Evolutionary conservation across 75 land plant genomes (phyloP), one percentile per base, ranked within the genome.

Genomic region (Ceratopteris richardii): DNA sequence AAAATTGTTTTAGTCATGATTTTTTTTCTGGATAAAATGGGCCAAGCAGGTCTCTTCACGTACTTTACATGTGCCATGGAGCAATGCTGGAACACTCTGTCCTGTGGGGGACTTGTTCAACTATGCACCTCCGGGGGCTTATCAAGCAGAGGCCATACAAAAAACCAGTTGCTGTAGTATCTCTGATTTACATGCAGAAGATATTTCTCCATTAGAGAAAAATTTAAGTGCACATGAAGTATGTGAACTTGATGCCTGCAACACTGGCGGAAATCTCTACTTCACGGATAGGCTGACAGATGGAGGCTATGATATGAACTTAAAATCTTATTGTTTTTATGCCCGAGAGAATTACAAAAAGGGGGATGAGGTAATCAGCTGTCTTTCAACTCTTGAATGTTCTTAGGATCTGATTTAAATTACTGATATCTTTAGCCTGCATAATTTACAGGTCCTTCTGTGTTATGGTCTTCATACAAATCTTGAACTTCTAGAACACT

Each of bases 21-120:
- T n/a, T n/a, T n/a, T n/a, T n/a, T n/a, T n/a, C n/a, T n/a, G n/a
- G n/a, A n/a, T n/a, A n/a, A n/a, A n/a, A n/a, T n/a, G n/a, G n/a
- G n/a, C n/a, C 37, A 33, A 33, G 16, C 43, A 89, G 95, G 70
- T 93, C 27, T 80, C 98, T 19, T 80, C 96, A 1, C 80, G 96
- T 23, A 83, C 96, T 29, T 28, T 93, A 58, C 84, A 85, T 73
- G 65, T 93, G 57, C 80, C 98, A 31, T 93, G 98, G 98, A 93
- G 87, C 72, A 72, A 72, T 51, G 98, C 98, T 67, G 98, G 98
- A 18, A 84, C 88, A 44, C 63, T 93, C 18, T 93, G 98, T 65
- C 98, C 98, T 30, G 71, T 93, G 31, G 98, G 98, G 25, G 98
- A 93, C 61, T 68, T 89, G 23, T 89, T 85, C 67, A 93, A 93